These are phyloP conservation scores for Polychytrium aggregatum DNA, from an alignment of 192 early-diverging fungal species.

Conservation along the genomic window DNA sequence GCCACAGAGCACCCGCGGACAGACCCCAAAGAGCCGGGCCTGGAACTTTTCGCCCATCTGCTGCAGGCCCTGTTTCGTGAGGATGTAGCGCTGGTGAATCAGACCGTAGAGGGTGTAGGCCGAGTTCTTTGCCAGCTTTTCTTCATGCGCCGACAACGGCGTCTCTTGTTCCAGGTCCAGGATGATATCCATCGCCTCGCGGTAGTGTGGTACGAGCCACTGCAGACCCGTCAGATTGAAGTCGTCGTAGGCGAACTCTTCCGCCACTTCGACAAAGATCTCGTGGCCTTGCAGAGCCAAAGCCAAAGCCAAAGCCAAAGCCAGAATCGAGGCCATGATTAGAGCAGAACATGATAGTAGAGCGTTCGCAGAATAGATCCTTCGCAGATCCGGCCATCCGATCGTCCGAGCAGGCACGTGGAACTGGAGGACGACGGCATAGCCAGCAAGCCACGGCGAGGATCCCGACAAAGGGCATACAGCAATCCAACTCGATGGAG, in stretches of 20 bases:
- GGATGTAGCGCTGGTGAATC: constrained; percentile 86
- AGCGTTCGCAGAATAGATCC: too few relatives aligned
- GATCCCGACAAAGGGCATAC: background rate
- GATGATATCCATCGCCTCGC: constrained; percentile 91
- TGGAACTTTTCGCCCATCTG: constrained; percentile 53
- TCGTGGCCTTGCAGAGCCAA: constrained; percentile 25
- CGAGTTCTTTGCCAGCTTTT: constrained; percentile 66
- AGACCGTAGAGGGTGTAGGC: constrained; percentile 88
- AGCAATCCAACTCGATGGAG: background rate
- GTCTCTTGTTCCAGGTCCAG: constrained; percentile 57
- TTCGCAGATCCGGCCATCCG: too few relatives aligned
- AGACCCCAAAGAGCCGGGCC: constrained; percentile 35
- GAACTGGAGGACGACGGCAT: background rate
- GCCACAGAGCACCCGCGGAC: constrained; percentile 40
- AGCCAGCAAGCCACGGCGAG: background rate
- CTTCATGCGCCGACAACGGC: constrained; percentile 14
- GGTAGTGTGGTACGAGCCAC: constrained; percentile 69
- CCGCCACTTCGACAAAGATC: constrained; percentile 39
- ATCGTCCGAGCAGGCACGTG: background rate
- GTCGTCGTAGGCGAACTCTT: constrained; percentile 76
- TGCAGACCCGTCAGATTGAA: constrained; percentile 94
- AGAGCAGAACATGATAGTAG: too few relatives aligned
- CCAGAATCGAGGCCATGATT: too few relatives aligned
- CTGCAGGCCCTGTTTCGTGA: constrained; percentile 75
- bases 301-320: too few relatives aligned